Evolutionary conservation across 23 red algal genomes (phyloP).

Genomic region (Chondrus crispus): DNA sequence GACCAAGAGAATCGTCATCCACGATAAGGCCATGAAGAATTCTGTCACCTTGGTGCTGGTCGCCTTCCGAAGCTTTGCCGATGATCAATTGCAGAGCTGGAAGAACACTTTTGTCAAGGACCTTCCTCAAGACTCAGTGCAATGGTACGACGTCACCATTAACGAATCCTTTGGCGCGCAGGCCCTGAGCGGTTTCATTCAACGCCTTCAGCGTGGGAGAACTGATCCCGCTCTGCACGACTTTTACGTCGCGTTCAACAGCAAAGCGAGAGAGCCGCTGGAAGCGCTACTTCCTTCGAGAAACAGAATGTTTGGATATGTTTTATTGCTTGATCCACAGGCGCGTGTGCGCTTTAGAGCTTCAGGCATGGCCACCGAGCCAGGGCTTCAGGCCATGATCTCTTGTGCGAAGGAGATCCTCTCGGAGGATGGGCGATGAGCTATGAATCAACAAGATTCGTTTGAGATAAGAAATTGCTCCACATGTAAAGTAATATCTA

Average conservation of each 20-base stretch:
- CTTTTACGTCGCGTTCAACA: conserved; percentile 54
- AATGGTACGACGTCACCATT: conserved; percentile 52
- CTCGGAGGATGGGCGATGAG: conserved; percentile 19
- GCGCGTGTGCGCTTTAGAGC: conserved; percentile 48
- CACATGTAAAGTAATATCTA: no score
- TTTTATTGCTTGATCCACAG: conserved; percentile 43
- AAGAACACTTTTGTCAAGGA: not conserved
- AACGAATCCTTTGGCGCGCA: conserved; percentile 61
- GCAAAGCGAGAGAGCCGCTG: conserved; percentile 38
- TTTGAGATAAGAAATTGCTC: no score
- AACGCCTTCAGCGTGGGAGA: conserved; percentile 37
- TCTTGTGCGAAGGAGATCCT: conserved; percentile 1
- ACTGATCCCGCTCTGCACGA: conserved; percentile 45
- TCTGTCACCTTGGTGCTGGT: conserved; percentile 48
- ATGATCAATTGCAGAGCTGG: conserved; percentile 49
- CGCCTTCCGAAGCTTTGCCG: conserved; percentile 52
- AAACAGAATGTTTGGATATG: conserved; percentile 66
- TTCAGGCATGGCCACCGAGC: conserved; percentile 15
- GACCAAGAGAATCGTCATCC: conserved; percentile 56
- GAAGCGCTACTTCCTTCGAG: conserved; percentile 32
- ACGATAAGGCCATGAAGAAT: conserved; percentile 18
- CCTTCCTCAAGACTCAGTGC: not conserved
- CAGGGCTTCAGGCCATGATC: not conserved
- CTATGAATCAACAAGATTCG: no score
- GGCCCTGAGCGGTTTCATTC: conserved; percentile 50